Base-by-base conservation (phyloP, 768 basidiomycete genomes). In the Crucibulum laeve region DNA sequence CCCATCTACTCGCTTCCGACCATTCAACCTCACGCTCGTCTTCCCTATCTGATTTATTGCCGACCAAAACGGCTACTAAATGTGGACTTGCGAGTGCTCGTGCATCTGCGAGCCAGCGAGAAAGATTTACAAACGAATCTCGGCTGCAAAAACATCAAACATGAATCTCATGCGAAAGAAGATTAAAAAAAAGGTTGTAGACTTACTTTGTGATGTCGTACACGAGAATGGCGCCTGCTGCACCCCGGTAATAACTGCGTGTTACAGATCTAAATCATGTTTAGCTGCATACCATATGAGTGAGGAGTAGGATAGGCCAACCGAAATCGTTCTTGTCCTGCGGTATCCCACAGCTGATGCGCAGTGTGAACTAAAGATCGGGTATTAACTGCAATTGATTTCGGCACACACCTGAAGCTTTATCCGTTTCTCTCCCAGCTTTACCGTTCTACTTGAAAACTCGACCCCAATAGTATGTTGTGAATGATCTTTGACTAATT, bases 381-480 rank as follows among this genome's bases (percentile, higher is more conserved):
- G 10, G 7, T 18, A 18, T 18, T 22, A 14, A 37, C 36, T 7
- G 8, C 18, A 14, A 37, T 14, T 7, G 36, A 14, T 8, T 10
- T 40, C 10, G 18, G 8, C 14, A 22, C 38, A 10, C 36, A 92
- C 93, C 81, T 97, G 95, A 28, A 97, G 76, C 64, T 96, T 97
- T 52, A 96, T 91, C 51, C 87, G 79, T 67, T 92, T 91, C 73
- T 96, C 93, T 40, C 90, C 94, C 18, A 98, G 75, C 56, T 86
- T 87, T 47, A 99, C 81, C 0, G 92, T 93, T 53, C 93, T 75
- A 59, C 92, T 95, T 14, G 92, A 92, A 61, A 99, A 98, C 59
- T 98, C 96, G 22, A 99, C 96, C 7, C 95, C 96, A 46, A 99
- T 98, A 11, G 96, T 98, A 63, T 98, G 96, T 67, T 94, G 89